Percentiles rank a stretch among this genome's conserved stretches.
phyloP scores from a whole-genome alignment of 352 stramenopile genomes.

The Phytophthora europaea region DNA sequence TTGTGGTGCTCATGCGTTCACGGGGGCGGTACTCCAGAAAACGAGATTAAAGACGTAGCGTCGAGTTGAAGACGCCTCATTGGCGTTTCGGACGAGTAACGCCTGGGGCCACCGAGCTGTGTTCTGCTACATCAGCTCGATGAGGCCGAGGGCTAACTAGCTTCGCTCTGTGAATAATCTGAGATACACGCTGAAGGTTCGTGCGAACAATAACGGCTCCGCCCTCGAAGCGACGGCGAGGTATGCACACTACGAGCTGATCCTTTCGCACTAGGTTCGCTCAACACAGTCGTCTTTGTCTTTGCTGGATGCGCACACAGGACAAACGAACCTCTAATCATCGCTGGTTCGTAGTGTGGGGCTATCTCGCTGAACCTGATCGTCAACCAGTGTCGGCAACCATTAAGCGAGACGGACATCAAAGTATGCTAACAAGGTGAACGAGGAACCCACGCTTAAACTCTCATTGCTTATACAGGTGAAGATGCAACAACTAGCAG shows the following conservation, averaged over 20 bases:
- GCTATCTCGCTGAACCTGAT: constrained; percentile 16
- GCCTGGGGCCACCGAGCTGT: constrained; percentile 19
- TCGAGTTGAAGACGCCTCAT: constrained; percentile 31
- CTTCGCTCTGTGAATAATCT: constrained; percentile 11
- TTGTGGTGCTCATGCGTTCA: constrained; percentile 1
- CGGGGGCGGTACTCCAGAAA: not conserved
- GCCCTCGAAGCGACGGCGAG: not conserved
- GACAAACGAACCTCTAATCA: not conserved
- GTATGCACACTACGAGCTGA: constrained; percentile 37
- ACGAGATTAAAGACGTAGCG: constrained; percentile 6
- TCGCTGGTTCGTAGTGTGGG: not conserved
- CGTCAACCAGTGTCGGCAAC: constrained; percentile 15
- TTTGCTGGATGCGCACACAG: not conserved
- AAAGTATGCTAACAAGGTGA: constrained; percentile 10
- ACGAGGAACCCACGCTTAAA: constrained; percentile 4
- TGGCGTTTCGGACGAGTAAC: constrained; percentile 5
- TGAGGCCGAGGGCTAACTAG: not conserved
- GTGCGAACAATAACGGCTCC: constrained; percentile 10
- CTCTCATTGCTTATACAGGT: not conserved
- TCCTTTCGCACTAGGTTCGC: constrained; percentile 3
- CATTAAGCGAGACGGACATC: constrained; percentile 19
- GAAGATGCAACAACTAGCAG: constrained; percentile 6
- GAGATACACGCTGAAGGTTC: constrained; percentile 11
- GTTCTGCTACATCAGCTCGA: constrained; percentile 23
- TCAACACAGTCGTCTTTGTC: not conserved